These are phyloP conservation scores for Phytophthora boehmeriae DNA, from an alignment of 352 stramenopile genomes.

Conservation along the genomic window DNA sequence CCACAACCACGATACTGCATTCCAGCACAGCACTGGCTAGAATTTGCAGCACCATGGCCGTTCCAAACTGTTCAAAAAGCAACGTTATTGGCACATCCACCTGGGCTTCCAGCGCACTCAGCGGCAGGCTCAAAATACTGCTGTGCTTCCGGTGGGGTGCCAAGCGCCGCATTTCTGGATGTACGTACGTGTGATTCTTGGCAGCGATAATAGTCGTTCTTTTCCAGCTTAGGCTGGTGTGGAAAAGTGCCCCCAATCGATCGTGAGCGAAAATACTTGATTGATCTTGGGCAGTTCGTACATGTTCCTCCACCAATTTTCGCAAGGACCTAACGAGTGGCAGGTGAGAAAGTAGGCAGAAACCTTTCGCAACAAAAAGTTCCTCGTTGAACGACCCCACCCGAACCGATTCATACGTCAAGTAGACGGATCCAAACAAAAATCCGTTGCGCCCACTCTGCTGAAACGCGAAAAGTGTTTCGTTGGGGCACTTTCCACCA, in stretches of 20 bases:
- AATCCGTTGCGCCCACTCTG: slow-evolving; percentile 77
- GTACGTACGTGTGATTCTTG: slow-evolving; percentile 34
- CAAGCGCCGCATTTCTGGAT: slow-evolving; percentile 41
- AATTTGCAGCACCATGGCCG: slow-evolving; percentile 70
- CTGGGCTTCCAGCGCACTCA: slow-evolving; percentile 45
- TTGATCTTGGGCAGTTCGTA: slow-evolving; percentile 32
- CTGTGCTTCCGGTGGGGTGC: slow-evolving; percentile 42
- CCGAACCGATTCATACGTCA: slow-evolving; percentile 69
- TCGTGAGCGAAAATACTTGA: slow-evolving; percentile 58
- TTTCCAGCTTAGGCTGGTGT: slow-evolving; percentile 45
- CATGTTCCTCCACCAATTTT: slow-evolving; percentile 60
- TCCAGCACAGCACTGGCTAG: slow-evolving; percentile 86
- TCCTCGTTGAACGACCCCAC: slow-evolving; percentile 51
- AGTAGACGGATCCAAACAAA: slow-evolving; percentile 76
- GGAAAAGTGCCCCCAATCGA: slow-evolving; percentile 49
- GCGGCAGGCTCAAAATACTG: slow-evolving; percentile 45
- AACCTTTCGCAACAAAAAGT: slow-evolving; percentile 65
- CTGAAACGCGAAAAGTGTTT: slow-evolving; percentile 78
- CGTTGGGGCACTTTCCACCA: slow-evolving; percentile 43
- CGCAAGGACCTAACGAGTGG: slow-evolving; percentile 69
- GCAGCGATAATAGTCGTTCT: slow-evolving; percentile 39
- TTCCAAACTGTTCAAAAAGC: slow-evolving; percentile 77
- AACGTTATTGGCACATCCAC: slow-evolving; percentile 73
- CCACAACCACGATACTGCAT: slow-evolving; percentile 87
- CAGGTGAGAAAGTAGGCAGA: slow-evolving; percentile 70